Evolutionary conservation across 2,329 filamentous ascomycete genomes (phyloP).

Genomic region (Stenocarpella maydis): DNA sequence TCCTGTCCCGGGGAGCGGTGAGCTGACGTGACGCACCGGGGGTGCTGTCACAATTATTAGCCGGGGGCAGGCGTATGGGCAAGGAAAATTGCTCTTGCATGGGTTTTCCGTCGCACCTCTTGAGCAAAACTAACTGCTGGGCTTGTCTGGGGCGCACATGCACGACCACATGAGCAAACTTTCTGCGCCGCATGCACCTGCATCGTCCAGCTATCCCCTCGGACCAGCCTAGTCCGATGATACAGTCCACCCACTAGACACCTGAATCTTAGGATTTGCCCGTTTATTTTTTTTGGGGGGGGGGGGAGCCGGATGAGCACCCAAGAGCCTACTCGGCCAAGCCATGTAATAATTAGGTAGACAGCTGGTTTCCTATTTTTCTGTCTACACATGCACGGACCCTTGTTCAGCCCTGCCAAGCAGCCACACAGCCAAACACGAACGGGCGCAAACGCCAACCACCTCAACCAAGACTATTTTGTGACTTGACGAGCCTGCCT

Average conservation of each 20-base stretch:
- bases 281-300: neutral
- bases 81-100: too few species aligned
- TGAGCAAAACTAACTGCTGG: too few species aligned
- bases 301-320: constrained; percentile 9
- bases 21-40: too few species aligned
- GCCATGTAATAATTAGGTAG: too few species aligned
- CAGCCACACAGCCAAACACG: neutral
- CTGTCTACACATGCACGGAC: neutral
- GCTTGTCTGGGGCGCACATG: too few species aligned
- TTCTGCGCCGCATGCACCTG: neutral
- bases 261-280: neutral
- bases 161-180: neutral
- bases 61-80: too few species aligned
- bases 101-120: too few species aligned
- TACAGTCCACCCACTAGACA: constrained; percentile 1
- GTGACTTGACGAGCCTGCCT: neutral
- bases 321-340: neutral
- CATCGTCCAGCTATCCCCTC: neutral
- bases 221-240: constrained; percentile 22
- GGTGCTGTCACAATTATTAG: too few species aligned
- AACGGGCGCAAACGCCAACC: neutral
- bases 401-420: neutral
- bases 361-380: too few species aligned
- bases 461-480: neutral
- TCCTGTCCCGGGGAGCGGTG: neutral